Evolutionary conservation across 2,329 filamentous ascomycete species (phyloP), one percentile per base, ranked within the genome.

Genomic region (Penicillium sp.): DNA sequence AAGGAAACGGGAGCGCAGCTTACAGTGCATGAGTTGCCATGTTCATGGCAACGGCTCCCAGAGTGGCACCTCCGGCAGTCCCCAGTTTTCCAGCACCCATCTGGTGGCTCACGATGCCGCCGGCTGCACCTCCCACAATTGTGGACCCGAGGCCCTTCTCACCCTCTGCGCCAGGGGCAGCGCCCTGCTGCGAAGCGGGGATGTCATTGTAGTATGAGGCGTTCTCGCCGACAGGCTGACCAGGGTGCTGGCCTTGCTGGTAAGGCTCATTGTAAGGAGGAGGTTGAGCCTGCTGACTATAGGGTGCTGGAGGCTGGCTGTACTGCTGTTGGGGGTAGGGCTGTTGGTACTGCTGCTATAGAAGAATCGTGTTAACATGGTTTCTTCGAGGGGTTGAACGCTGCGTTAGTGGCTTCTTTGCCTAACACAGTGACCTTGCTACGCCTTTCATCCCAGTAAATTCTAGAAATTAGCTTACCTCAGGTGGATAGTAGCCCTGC

Each of bases 181-280:
- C 50, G 33, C 48, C 55, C 26, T 47, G 43, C 29, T 59, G 57
- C 13, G 51, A 43, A 20, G 48, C 47, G 14, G 50, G 30, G 17
- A 40, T 40, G 7, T 32, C 40, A 2, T 53, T 53, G 32, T 67
- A 67, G 42, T 65, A 67, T 2, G 54, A 53, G 20, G 58, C 52
- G 33, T 42, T 65, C 39, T 54, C 56, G 30, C 62, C 61, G 6
- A 39, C 47, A 19, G 46, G 45, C 19, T 48, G 54, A 57, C 50
- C 52, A 6, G 43, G 43, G 28, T 52, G 51, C 23, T 43, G 53
- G 23, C 52, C 44, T 4, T 47, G 42, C 7, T 33, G 40, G 20
- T 41, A 23, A 9, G 43, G 35, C 5, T 40, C 37, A n/a, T 39
- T 38, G 15, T 57, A 53, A 14, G 48, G 45, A 14, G 45, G 44